phyloP scores from a whole-genome alignment of 1,284 basidiomycete species.

The Phlebopus sp. region DNA sequence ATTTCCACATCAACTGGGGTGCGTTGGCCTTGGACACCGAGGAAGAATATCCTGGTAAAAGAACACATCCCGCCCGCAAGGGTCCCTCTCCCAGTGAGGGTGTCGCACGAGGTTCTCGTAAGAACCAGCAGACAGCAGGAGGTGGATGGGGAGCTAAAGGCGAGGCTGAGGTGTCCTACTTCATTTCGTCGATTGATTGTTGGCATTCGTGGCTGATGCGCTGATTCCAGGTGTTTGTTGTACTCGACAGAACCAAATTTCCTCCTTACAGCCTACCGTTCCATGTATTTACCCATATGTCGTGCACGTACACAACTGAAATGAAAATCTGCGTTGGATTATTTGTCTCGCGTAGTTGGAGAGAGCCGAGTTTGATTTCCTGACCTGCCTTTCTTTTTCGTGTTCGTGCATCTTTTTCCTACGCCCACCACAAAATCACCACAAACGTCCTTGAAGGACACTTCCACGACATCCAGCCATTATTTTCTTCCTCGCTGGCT shows the following conservation, averaged over 20 bases:
- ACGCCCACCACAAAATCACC: conserved; percentile 3
- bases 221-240: conserved; percentile 3
- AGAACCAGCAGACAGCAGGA: conserved; percentile 42
- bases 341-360: neutral
- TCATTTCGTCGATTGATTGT: neutral
- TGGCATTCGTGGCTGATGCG: neutral
- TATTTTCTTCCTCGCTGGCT: neutral
- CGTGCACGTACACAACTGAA: neutral
- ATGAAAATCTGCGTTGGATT: neutral
- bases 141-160: conserved; percentile 76
- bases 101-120: conserved; percentile 26
- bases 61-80: conserved; percentile 58
- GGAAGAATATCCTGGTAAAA: conserved; percentile 87
- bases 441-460: neutral
- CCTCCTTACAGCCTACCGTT: no score
- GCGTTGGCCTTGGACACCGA: no score
- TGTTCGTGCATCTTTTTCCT: conserved; percentile 10
- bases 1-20: no score
- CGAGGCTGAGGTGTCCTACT: conserved; percentile 69
- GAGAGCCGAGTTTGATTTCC: conserved; percentile 20
- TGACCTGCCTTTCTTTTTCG: conserved; percentile 15
- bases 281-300: no score
- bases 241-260: conserved; percentile 4
- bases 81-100: conserved; percentile 31
- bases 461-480: conserved; percentile 2